Evolutionary conservation across 495 filamentous ascomycete genomes (phyloP).

Genomic region (Tuber brumale): DNA sequence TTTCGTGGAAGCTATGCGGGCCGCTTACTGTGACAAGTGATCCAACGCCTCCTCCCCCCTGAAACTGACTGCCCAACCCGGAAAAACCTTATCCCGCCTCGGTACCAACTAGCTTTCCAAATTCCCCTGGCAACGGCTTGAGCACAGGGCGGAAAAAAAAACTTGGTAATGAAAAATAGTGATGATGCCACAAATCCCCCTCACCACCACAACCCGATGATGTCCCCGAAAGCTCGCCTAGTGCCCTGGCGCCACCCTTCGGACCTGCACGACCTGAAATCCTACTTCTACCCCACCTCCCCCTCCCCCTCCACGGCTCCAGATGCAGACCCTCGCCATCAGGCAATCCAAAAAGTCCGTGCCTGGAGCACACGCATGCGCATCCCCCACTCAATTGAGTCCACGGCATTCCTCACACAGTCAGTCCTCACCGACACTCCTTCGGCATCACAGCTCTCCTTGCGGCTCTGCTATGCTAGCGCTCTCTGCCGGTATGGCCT

Average conservation of each 20-base stretch:
- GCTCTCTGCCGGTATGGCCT: slow-evolving; percentile 34
- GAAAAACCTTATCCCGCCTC: slow-evolving; percentile 1
- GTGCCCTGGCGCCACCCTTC: slow-evolving; percentile 37
- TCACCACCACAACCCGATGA: slow-evolving; percentile 5
- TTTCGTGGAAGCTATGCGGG: too few species aligned
- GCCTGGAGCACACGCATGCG: slow-evolving; percentile 37
- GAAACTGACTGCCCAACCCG: neutral
- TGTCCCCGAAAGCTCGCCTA: slow-evolving; percentile 29
- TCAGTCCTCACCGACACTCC: slow-evolving; percentile 30
- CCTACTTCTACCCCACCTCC: slow-evolving; percentile 25
- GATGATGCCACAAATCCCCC: neutral
- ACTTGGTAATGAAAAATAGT: neutral
- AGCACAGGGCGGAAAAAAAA: too few species aligned
- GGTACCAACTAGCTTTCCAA: neutral
- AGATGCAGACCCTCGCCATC: neutral
- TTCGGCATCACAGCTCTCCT: slow-evolving; percentile 21
- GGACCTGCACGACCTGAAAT: slow-evolving; percentile 31
- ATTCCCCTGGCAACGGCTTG: neutral
- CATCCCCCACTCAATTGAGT: slow-evolving; percentile 39
- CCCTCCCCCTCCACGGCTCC: slow-evolving; percentile 21
- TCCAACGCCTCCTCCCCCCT: neutral
- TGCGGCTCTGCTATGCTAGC: slow-evolving; percentile 31
- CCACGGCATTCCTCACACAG: slow-evolving; percentile 36
- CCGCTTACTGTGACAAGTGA: neutral
- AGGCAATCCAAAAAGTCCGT: slow-evolving; percentile 18